phyloP scores from a whole-genome alignment of 2,329 filamentous ascomycete species.

The Neocatenulostroma microsporum region DNA sequence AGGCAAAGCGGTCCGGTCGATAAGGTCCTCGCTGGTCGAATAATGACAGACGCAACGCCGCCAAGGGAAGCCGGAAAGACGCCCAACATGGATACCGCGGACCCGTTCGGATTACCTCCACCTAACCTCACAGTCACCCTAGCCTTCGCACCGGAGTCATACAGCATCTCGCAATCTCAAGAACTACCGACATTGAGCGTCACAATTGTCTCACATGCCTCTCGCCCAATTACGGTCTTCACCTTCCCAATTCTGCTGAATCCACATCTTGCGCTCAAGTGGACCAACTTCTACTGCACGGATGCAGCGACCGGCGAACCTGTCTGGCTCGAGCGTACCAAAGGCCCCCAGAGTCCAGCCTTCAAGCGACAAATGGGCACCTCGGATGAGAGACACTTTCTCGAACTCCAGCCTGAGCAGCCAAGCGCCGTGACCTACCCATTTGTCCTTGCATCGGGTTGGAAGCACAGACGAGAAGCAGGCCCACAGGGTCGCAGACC shows the following conservation, averaged over 20 bases:
- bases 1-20: too few relatives aligned
- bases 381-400: background rate
- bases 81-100: too few relatives aligned
- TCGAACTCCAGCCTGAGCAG: background rate
- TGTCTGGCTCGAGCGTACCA: conserved; percentile 2
- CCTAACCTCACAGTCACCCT: too few relatives aligned
- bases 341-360: background rate
- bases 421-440: background rate
- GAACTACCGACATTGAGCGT: background rate
- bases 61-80: too few relatives aligned
- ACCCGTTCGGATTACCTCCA: too few relatives aligned
- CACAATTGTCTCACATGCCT: background rate
- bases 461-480: too few relatives aligned
- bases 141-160: too few relatives aligned
- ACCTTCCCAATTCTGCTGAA: conserved; percentile 10
- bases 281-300: conserved; percentile 9
- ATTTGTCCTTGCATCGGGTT: background rate
- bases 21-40: too few relatives aligned
- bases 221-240: conserved; percentile 13
- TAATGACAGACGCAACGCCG: too few relatives aligned
- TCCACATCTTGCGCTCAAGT: conserved; percentile 5
- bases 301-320: conserved; percentile 6
- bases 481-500: too few relatives aligned
- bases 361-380: background rate
- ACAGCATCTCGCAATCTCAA: too few relatives aligned